Conservation (phyloP, 1,284 basidiomycete species). For the Ustilago trichophora region DNA sequence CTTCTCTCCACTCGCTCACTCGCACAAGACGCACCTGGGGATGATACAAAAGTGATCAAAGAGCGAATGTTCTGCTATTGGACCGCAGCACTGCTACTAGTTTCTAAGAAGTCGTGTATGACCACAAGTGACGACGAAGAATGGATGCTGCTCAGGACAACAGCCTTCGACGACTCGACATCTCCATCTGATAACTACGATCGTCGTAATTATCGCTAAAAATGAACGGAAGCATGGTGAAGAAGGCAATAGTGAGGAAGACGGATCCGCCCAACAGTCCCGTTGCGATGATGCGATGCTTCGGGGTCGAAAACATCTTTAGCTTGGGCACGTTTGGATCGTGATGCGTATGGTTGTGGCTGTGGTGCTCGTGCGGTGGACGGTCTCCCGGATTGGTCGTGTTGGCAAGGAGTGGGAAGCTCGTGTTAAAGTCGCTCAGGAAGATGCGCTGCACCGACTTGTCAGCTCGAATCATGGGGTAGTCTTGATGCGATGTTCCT, state of each 20-base stretch:
- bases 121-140: too few relatives aligned
- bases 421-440: conserved; percentile 41
- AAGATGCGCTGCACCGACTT: conserved; percentile 54
- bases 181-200: conserved; percentile 18
- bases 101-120: too few relatives aligned
- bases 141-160: conserved; percentile 9
- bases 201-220: conserved; percentile 34
- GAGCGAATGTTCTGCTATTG: background rate
- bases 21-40: too few relatives aligned
- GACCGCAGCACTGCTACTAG: too few relatives aligned
- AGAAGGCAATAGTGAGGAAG: conserved; percentile 26
- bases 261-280: conserved; percentile 42
- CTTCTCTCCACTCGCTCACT: too few relatives aligned
- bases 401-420: conserved; percentile 33
- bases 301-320: conserved; percentile 48
- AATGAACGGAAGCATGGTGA: conserved; percentile 29
- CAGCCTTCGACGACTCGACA: conserved; percentile 23
- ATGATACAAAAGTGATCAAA: too few relatives aligned
- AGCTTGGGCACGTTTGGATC: conserved; percentile 14
- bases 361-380: conserved; percentile 7
- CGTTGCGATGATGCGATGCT: conserved; percentile 36
- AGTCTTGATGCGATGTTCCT: conserved; percentile 62
- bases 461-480: conserved; percentile 59
- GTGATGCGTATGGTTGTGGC: conserved; percentile 5
- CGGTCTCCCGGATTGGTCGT: conserved; percentile 49